A percentile compares a stretch with the other conserved stretches of the same genome.
phyloP scores from a whole-genome alignment of 805 yeast species.

The Suhomyces faveliae region DNA sequence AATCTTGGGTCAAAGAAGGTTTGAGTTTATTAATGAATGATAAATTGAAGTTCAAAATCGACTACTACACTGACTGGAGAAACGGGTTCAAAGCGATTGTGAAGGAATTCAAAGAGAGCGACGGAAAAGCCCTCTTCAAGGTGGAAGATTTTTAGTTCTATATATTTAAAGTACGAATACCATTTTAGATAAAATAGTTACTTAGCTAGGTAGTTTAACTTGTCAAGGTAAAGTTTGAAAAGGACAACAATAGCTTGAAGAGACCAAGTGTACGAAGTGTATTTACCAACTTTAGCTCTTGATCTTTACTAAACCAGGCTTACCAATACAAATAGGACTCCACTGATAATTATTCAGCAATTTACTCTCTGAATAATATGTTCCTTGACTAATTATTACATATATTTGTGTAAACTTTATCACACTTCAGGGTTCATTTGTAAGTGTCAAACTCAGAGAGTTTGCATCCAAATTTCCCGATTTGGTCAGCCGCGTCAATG shows the following conservation, averaged over 20 bases:
- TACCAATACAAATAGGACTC: no score
- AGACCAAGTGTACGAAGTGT: no score
- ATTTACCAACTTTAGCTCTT: no score
- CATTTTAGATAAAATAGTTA: no score
- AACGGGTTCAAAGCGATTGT: conserved; percentile 29
- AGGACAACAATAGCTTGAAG: no score
- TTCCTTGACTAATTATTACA: no score
- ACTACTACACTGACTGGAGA: conserved; percentile 39
- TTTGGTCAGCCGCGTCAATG: neutral
- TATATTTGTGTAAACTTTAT: no score
- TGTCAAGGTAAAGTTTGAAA: no score
- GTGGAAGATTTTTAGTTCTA: conserved; percentile 34
- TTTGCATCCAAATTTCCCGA: neutral
- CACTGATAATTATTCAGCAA: neutral
- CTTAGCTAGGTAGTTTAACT: no score
- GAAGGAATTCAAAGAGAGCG: conserved; percentile 24
- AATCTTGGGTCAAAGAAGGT: conserved; percentile 37
- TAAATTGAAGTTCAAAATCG: conserved; percentile 31
- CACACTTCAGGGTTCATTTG: neutral
- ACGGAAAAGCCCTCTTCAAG: conserved; percentile 34
- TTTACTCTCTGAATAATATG: neutral
- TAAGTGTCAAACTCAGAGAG: neutral
- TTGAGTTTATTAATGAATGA: conserved; percentile 24
- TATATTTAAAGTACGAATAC: neutral
- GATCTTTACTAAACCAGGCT: no score